Evolutionary conservation across 2,329 filamentous ascomycete genomes (phyloP).

Genomic region (Neofusicoccum sp.): DNA sequence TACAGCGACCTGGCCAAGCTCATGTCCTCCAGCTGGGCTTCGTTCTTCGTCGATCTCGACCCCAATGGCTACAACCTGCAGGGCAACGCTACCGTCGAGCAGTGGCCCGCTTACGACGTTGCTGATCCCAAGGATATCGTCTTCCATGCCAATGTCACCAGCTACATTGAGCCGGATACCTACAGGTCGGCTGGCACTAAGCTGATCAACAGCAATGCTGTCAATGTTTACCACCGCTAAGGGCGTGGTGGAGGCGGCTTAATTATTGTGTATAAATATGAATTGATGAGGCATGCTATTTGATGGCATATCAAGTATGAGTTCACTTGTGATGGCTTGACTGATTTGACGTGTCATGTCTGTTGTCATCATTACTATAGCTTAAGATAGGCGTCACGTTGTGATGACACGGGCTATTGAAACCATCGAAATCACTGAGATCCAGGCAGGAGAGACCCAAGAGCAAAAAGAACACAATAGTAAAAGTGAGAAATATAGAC

Average conservation of each 20-base stretch:
- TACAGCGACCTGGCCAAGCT: conserved; percentile 44
- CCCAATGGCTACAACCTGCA: conserved; percentile 36
- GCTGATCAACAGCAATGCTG: conserved; percentile 39
- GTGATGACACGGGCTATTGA: too few species aligned
- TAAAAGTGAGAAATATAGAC: too few species aligned
- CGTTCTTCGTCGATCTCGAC: conserved; percentile 47
- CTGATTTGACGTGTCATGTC: too few species aligned
- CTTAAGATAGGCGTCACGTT: too few species aligned
- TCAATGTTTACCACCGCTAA: conserved; percentile 15
- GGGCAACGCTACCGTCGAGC: conserved; percentile 29
- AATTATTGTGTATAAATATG: background rate
- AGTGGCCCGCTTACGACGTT: conserved; percentile 47
- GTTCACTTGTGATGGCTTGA: too few species aligned
- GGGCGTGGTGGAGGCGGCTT: background rate
- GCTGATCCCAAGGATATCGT: conserved; percentile 45
- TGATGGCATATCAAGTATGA: too few species aligned
- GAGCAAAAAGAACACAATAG: too few species aligned
- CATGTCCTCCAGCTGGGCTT: conserved; percentile 50
- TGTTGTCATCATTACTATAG: too few species aligned
- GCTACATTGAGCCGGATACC: conserved; percentile 47
- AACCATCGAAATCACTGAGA: too few species aligned
- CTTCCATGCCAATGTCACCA: conserved; percentile 50
- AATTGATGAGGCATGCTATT: background rate
- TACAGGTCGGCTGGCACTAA: conserved; percentile 49
- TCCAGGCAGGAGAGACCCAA: too few species aligned